Evolutionary conservation across 164 flowering plant genomes (phyloP).

Genomic region (Dillenia turbinata): DNA sequence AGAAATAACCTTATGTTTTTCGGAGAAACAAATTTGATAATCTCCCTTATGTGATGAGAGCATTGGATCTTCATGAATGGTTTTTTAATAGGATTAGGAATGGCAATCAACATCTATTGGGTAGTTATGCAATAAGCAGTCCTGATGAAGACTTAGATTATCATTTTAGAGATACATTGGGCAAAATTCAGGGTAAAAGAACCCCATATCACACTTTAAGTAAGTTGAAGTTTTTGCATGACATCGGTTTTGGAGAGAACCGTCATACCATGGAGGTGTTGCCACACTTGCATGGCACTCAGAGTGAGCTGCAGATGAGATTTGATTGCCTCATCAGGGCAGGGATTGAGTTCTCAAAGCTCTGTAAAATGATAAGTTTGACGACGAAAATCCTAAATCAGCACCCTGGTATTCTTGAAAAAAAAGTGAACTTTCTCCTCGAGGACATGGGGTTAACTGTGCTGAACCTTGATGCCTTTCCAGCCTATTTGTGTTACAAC

Average conservation of each 20-base stretch:
- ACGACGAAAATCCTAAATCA: constrained; percentile 56
- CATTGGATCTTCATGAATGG: constrained; percentile 56
- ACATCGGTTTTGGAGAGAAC: constrained; percentile 71
- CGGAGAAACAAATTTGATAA: constrained; percentile 56
- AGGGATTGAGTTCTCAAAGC: constrained; percentile 49
- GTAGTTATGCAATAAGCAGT: constrained; percentile 20
- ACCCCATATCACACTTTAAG: constrained; percentile 21
- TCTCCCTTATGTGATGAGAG: constrained; percentile 57
- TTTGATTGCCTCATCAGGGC: constrained; percentile 42
- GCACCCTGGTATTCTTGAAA: constrained; percentile 25
- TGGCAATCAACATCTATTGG: constrained; percentile 41
- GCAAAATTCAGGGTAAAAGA: constrained; percentile 23
- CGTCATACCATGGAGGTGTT: constrained; percentile 37
- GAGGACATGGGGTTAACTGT: constrained; percentile 41
- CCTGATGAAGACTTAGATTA: constrained; percentile 33
- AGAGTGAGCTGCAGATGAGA: constrained; percentile 42
- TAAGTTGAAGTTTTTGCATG: constrained; percentile 51
- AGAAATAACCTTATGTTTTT: constrained; percentile 40
- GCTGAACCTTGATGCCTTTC: constrained; percentile 42
- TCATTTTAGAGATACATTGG: constrained; percentile 27
- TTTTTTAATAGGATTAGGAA: constrained; percentile 37
- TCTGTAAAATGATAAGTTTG: constrained; percentile 37
- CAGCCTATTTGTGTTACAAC: constrained; percentile 49
- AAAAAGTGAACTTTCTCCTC: constrained; percentile 43
- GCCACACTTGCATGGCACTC: constrained; percentile 35